Evolutionary conservation across 1,139 yeast genomes (phyloP).

Genomic region (Geotrichum phurueaensis): DNA sequence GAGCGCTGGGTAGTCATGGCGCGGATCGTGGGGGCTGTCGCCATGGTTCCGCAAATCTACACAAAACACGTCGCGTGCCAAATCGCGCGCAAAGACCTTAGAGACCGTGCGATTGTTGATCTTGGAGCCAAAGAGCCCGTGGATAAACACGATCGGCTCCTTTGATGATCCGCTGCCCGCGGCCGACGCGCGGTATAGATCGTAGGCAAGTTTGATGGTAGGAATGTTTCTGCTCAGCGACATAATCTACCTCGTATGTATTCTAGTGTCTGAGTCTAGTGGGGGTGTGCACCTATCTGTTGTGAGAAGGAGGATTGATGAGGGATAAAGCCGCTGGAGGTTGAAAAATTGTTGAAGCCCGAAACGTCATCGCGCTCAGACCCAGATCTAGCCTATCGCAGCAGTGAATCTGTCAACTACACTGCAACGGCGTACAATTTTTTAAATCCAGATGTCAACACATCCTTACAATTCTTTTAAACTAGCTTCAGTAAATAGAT

Average conservation of each 20-base stretch:
- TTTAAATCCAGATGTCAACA: not conserved
- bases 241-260: not conserved
- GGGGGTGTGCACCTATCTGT: not conserved
- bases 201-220: conserved; percentile 15
- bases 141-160: conserved; percentile 66
- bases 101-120: conserved; percentile 72
- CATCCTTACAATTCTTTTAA: not conserved
- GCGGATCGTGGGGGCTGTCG: conserved; percentile 61
- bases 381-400: not conserved
- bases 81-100: conserved; percentile 38
- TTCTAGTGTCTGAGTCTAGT: not conserved
- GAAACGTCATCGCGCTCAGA: not conserved
- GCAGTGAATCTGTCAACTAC: not conserved
- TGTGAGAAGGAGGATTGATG: not conserved
- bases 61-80: conserved; percentile 48
- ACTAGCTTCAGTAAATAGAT: conserved; percentile 20
- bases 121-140: conserved; percentile 85
- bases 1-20: conserved; percentile 74
- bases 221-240: conserved; percentile 18
- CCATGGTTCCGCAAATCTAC: conserved; percentile 90
- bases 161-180: conserved; percentile 8
- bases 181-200: conserved; percentile 11
- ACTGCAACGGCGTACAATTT: not conserved
- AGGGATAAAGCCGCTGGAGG: not conserved
- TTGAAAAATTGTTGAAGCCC: not conserved